Evolutionary conservation across 176 grass and related monocot species (phyloP), one percentile per base, ranked within the genome.

Genomic region (Carex scoparia): DNA sequence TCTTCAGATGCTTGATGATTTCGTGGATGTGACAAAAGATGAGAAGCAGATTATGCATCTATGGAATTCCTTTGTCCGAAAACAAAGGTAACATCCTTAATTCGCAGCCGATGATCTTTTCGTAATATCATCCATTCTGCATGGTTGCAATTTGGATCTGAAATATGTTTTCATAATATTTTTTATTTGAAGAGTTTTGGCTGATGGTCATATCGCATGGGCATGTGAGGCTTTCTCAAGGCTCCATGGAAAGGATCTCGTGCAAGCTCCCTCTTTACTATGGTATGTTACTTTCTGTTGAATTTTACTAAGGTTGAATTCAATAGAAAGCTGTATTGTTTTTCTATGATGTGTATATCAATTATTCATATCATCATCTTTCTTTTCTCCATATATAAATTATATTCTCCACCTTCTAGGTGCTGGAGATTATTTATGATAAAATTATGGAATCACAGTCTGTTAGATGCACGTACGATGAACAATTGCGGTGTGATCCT

Each of bases 371-470:
- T 42, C 8, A 51, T 30, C 9, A 84, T 74, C 69, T 74, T 57
- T 55, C 9, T 67, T 85, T 30, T n/a, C 56, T 58, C 33, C 18
- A 64, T 69, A 54, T 69, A 10, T 23, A 35, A 11, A 13, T 66
- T 7, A 3, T 85, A 28, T 37, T 64, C n/a, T 42, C 18, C 69
- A 69, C 1, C 63, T 76, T 75, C 28, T 87, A 98, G 95, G 93
- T 84, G 85, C 76, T 95, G 93, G 91, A 79, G 87, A 31, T 14
- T 95, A 7, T 56, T 95, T 56, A 98, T 99, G 93, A 91, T 96
- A 74, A 99, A 99, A 90, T 90, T 99, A 30, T 99, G 97, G 91
- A 99, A 99, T 73, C 91, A 98, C 77, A 94, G 86, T 79, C 87
- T 98, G 61, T 91, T 98, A 53, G 85, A 93, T 68, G 93, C 84